Base-by-base conservation (phyloP, 306 rosid genomes). In the Medicago arabica region DNA sequence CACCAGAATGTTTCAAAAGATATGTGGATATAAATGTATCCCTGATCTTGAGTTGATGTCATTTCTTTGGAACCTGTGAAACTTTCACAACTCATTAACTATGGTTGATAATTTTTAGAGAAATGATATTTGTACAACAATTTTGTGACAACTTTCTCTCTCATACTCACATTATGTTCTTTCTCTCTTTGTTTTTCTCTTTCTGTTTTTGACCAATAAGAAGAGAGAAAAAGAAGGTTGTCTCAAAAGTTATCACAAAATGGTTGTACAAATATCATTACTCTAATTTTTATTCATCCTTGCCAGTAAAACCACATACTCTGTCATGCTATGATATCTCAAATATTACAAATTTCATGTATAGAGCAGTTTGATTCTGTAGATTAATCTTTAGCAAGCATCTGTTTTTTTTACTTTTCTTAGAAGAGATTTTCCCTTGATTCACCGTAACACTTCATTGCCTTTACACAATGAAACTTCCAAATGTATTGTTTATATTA, bases 321-420 rank as follows among this genome's bases (percentile, higher is more conserved):
- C 16, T 5, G 38, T 31, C 51, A 59, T 43, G 47, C 53, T 44
- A 64, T 31, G 57, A 25, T 75, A 40, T 62, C 72, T 49, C 59
- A 39, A 16, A 39, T 36, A 25, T 40, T 40, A 66, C 55, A 14
- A 38, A 46, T 58, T 67, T 59, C 61, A 68, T 67, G 58, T 44
- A 13, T 47, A 38, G 23, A 78, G 70, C 70, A 74, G 34, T 43
- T 61, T 53, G 25, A 67, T 74, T 54, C 40, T 60, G 43, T 63
- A 60, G 39, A 44, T 75, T 75, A 79, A 79, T 75, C 53, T 46
- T 69, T 9, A 28, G 75, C 21, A 40, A 40, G 41, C 55, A 53
- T 49, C 16, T 71, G 51, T 57, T 7, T 80, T 34, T 28, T 71
- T 81, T 81, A 21, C 58, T 85, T 75, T 50, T 39, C 17, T 68